Conservation (phyloP, 805 yeast species). For the Debaryomyces maramus region DNA sequence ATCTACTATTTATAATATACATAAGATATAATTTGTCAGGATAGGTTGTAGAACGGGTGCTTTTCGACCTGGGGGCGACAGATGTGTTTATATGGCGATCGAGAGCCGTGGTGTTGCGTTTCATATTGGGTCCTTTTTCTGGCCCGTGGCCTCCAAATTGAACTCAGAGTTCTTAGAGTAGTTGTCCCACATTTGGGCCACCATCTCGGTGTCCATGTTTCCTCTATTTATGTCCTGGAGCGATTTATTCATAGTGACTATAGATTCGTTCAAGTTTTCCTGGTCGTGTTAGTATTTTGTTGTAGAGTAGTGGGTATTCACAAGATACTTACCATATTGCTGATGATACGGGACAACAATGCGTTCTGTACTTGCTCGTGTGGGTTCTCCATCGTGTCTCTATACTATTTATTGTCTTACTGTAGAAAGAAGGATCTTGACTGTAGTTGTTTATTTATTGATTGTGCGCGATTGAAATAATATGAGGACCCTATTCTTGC, state of each 20-base stretch:
- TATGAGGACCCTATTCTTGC: no score
- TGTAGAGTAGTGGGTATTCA: neutral
- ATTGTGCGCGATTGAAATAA: no score
- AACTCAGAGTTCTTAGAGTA: conserved; percentile 70
- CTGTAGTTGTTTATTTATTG: no score
- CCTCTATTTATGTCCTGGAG: conserved; percentile 61
- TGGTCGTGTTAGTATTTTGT: conserved; percentile 17
- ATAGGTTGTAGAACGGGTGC: no score
- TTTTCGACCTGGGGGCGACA: no score
- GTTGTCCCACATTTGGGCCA: conserved; percentile 78
- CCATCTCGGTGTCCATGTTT: conserved; percentile 67
- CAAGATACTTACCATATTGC: conserved; percentile 63
- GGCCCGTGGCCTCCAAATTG: conserved; percentile 65
- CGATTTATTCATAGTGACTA: conserved; percentile 60
- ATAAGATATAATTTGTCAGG: no score
- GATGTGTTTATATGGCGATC: no score
- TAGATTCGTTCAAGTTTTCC: conserved; percentile 73
- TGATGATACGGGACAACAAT: conserved; percentile 70
- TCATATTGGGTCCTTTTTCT: conserved; percentile 53
- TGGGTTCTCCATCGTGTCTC: conserved; percentile 82
- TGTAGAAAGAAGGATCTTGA: no score
- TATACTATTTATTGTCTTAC: neutral
- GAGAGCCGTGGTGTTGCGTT: no score
- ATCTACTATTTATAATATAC: no score
- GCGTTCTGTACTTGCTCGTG: conserved; percentile 81